Evolutionary conservation across 2,329 filamentous ascomycete genomes (phyloP).

Genomic region (Ophiostoma ips): DNA sequence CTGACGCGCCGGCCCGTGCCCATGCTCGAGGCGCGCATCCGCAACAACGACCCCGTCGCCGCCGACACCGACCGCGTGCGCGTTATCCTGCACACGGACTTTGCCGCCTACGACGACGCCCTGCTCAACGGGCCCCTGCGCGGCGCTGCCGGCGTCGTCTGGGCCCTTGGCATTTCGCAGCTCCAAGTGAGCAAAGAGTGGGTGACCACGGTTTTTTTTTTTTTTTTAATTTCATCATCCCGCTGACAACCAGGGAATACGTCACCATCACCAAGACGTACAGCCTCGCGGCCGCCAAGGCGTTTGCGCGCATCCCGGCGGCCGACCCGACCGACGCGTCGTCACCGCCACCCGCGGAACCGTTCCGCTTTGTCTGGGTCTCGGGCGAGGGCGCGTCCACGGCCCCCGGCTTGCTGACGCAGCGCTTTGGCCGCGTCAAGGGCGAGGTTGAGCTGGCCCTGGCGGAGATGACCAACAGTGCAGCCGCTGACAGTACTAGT

Average conservation of each 20-base stretch:
- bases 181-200: constrained; percentile 45
- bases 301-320: constrained; percentile 4
- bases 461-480: constrained; percentile 31
- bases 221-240: not conserved
- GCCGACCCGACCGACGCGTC: not conserved
- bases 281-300: constrained; percentile 31
- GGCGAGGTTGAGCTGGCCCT: constrained; percentile 50
- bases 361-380: constrained; percentile 58
- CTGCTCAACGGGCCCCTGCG: constrained; percentile 41
- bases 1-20: constrained; percentile 50
- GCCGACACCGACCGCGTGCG: constrained; percentile 31
- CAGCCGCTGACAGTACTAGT: constrained; percentile 14
- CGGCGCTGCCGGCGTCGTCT: constrained; percentile 55
- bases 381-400: constrained; percentile 50
- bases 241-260: constrained; percentile 35
- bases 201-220: constrained; percentile 15
- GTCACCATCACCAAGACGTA: constrained; percentile 54
- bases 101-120: constrained; percentile 41
- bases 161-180: constrained; percentile 57
- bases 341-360: not conserved
- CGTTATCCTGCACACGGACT: constrained; percentile 57
- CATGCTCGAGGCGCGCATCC: constrained; percentile 36
- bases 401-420: constrained; percentile 38
- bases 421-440: constrained; percentile 50
- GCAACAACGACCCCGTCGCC: constrained; percentile 31